Evolutionary conservation across 2,329 filamentous ascomycete species (phyloP).

Genomic region (Coniochaeta hoffmannii): DNA sequence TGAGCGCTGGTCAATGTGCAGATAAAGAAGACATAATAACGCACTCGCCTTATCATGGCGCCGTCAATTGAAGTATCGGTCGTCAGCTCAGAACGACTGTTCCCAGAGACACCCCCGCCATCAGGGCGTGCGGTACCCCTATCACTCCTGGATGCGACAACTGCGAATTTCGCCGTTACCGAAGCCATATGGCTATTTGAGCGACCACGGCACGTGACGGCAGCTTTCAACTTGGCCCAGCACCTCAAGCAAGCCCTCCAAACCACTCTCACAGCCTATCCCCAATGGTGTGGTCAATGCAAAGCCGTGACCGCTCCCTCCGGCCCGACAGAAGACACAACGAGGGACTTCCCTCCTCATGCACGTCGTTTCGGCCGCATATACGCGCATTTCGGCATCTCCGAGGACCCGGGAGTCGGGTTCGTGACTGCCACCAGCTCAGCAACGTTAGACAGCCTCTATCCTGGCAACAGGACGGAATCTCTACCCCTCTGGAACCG

Average conservation of each 20-base stretch:
- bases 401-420: conserved; percentile 1
- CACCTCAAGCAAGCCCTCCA: neutral
- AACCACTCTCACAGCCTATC: neutral
- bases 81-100: neutral
- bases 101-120: neutral
- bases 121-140: neutral
- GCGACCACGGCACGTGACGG: neutral
- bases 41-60: neutral
- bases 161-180: neutral
- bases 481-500: neutral
- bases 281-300: neutral
- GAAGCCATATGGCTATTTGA: neutral
- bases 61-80: neutral
- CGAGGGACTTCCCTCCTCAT: neutral
- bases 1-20: neutral
- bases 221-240: neutral
- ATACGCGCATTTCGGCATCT: neutral
- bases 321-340: neutral
- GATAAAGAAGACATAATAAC: neutral
- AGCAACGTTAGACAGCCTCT: neutral
- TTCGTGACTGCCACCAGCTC: neutral
- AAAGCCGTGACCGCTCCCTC: neutral
- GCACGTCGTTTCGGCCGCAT: neutral
- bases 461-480: neutral
- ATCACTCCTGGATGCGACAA: neutral